phyloP scores from a whole-genome alignment of 2,329 filamentous ascomycete genomes.

The Beauveria sp. region DNA sequence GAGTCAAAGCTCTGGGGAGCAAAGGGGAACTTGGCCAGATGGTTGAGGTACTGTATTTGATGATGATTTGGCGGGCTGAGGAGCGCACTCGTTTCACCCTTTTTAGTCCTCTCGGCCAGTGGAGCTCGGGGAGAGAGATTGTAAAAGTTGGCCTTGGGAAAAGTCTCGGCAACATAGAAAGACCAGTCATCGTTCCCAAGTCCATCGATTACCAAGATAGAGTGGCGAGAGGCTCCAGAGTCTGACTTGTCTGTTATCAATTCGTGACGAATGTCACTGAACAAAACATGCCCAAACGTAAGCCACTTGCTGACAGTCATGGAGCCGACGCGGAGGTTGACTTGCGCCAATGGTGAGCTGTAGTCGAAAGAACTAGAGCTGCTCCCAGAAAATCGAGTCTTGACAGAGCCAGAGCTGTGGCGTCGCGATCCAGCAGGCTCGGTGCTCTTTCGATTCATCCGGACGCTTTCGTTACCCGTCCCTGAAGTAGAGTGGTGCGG shows the following conservation, averaged over 20 bases:
- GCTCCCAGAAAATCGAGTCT: slow-evolving; percentile 33
- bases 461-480: slow-evolving; percentile 32
- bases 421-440: slow-evolving; percentile 14
- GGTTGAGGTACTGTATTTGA: slow-evolving; percentile 61
- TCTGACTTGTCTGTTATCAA: slow-evolving; percentile 37
- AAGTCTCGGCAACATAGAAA: slow-evolving; percentile 76
- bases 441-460: slow-evolving; percentile 15
- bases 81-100: slow-evolving; percentile 39
- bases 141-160: slow-evolving; percentile 67
- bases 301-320: slow-evolving; percentile 86
- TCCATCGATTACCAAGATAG: slow-evolving; percentile 71
- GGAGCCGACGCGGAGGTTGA: slow-evolving; percentile 71
- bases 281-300: slow-evolving; percentile 74
- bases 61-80: slow-evolving; percentile 62
- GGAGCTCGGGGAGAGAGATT: slow-evolving; percentile 59
- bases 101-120: slow-evolving; percentile 36
- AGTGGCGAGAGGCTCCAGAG: slow-evolving; percentile 42
- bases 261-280: slow-evolving; percentile 71
- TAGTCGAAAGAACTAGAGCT: slow-evolving; percentile 45
- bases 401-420: slow-evolving; percentile 26
- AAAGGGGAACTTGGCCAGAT: slow-evolving; percentile 64
- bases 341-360: slow-evolving; percentile 58
- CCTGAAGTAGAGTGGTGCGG: slow-evolving; percentile 36
- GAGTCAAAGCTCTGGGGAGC: slow-evolving; percentile 67
- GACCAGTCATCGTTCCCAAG: slow-evolving; percentile 87